These are phyloP conservation scores for Dothideomycetes sp. DNA, from an alignment of 2,329 filamentous ascomycete species.

Conservation along the genomic window DNA sequence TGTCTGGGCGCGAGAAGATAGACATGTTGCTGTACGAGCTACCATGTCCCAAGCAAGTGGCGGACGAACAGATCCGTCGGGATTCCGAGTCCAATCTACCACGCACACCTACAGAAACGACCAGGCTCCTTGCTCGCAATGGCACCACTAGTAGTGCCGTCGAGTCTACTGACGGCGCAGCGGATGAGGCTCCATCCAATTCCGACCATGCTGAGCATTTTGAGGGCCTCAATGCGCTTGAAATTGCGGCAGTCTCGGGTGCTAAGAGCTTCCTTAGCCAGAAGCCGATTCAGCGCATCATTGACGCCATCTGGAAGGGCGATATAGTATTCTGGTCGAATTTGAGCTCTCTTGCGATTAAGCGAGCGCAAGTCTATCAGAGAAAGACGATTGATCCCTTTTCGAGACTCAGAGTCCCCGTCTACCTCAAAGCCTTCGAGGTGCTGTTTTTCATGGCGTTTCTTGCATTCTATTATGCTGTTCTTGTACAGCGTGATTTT, in stretches of 20 bases:
- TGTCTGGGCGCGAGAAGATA: conserved; percentile 63
- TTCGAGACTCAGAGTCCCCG: conserved; percentile 65
- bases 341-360: conserved; percentile 60
- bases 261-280: conserved; percentile 81
- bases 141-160: not conserved
- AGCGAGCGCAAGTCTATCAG: conserved; percentile 69
- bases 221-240: conserved; percentile 70
- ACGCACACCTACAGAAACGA: not conserved
- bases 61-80: not conserved
- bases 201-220: conserved; percentile 59
- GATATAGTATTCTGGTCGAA: conserved; percentile 81
- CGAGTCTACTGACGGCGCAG: conserved; percentile 1
- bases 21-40: conserved; percentile 66
- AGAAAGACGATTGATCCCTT: conserved; percentile 55
- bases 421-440: conserved; percentile 77
- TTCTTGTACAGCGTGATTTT: conserved; percentile 58
- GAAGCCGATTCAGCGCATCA: conserved; percentile 67
- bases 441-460: conserved; percentile 70
- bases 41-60: conserved; percentile 33
- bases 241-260: conserved; percentile 71
- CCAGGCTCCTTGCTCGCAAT: not conserved
- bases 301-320: conserved; percentile 76
- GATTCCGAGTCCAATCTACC: not conserved
- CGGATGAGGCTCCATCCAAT: not conserved
- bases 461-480: conserved; percentile 73